Evolutionary conservation across 2,329 filamentous ascomycete genomes (phyloP).

Genomic region (Cyclaneusma minus): DNA sequence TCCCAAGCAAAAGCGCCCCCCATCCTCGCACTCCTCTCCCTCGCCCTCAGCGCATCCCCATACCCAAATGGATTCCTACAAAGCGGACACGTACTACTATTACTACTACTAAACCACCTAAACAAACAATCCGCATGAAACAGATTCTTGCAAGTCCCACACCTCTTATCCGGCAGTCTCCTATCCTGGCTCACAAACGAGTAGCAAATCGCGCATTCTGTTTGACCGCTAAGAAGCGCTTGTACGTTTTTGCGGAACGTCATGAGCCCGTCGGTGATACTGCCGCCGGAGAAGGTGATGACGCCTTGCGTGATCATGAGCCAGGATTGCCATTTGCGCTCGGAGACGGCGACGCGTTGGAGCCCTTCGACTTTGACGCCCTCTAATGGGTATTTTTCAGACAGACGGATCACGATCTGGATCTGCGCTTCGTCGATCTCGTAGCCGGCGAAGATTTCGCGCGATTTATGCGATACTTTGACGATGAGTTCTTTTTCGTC

Average conservation of each 20-base stretch:
- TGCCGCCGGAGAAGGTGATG: conserved; percentile 81
- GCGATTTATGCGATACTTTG: conserved; percentile 54
- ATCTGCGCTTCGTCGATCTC: conserved; percentile 78
- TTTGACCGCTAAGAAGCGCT: conserved; percentile 80
- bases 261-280: conserved; percentile 70
- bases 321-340: conserved; percentile 89
- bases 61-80: conserved; percentile 78
- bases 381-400: conserved; percentile 68
- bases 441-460: conserved; percentile 73
- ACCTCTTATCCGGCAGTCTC: conserved; percentile 82
- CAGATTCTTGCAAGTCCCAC: conserved; percentile 80
- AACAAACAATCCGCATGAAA: conserved; percentile 87
- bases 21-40: conserved; percentile 3
- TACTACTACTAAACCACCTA: conserved; percentile 94
- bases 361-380: conserved; percentile 61
- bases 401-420: conserved; percentile 67
- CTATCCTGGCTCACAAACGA: conserved; percentile 81
- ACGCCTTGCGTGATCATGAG: conserved; percentile 77
- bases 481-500: conserved; percentile 45
- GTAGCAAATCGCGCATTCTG: conserved; percentile 94
- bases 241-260: conserved; percentile 79
- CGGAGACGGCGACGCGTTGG: conserved; percentile 73
- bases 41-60: conserved; percentile 7
- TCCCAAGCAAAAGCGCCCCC: too few relatives aligned
- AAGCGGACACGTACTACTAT: conserved; percentile 79